Conservation (phyloP, 1,284 basidiomycete genomes). For the Anthracocystis walkeri region DNA sequence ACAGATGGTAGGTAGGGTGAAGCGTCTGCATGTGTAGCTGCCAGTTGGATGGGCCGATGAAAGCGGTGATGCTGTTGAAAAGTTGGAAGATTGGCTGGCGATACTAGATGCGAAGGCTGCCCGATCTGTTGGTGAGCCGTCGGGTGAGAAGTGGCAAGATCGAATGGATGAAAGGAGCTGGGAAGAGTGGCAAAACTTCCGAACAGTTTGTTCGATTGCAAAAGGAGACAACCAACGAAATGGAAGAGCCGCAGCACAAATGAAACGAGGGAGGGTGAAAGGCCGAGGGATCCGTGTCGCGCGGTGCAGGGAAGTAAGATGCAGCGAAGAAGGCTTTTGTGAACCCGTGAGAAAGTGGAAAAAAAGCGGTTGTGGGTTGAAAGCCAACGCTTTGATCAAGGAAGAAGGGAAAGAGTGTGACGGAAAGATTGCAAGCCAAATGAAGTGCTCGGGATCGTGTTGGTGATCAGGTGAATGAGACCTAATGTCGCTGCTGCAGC, state of each 20-base stretch:
- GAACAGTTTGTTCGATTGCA: neutral
- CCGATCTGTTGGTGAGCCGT: neutral
- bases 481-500: neutral
- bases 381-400: neutral
- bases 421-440: neutral
- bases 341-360: conserved; percentile 1
- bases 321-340: conserved; percentile 3
- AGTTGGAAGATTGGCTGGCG: neutral
- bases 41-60: neutral
- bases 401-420: neutral
- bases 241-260: conserved; percentile 6
- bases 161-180: neutral
- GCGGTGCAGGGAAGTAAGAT: neutral
- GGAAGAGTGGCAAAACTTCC: neutral
- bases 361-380: neutral
- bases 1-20: conserved; percentile 1
- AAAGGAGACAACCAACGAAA: neutral
- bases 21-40: conserved; percentile 12
- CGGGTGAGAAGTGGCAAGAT: neutral
- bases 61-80: neutral
- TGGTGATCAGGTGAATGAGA: neutral
- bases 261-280: neutral
- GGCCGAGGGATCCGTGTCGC: conserved; percentile 3
- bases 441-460: neutral
- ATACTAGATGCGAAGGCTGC: neutral